Base-by-base conservation (phyloP, 2,329 filamentous ascomycete species). In the Neofusicoccum ribis region DNA sequence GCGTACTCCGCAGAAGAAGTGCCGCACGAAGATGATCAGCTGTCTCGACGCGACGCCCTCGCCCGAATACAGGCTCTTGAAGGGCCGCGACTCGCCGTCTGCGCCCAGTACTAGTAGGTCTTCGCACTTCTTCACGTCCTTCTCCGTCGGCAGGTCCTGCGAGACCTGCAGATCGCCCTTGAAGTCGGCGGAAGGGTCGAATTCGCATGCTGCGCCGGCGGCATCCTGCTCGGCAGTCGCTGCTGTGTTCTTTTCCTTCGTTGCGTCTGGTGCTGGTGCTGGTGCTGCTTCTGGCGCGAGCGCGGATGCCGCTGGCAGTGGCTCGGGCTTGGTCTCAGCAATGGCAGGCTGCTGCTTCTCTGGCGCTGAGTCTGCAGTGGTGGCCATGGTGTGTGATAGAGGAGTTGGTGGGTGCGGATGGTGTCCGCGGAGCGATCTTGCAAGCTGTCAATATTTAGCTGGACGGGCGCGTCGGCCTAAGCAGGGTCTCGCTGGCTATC, bases 1-100 rank as follows among this genome's bases (percentile, higher is more conserved):
- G 83, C 89, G 76, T 82, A 91, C 90, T 41, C 89, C 89, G 73
- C 91, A 93, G 82, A 91, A 92, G 77, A 93, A 93, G 78, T 93
- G 90, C 50, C 91, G 85, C 65, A 93, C 83, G 73, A 93, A 93
- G 69, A 93, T 86, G 47, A 92, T 77, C 37, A 93, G 81, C 34
- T 91, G 86, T 2, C 87, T 68, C 1, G 73, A 72, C 39, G 76
- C 76, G 8, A 74, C 70, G 14, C 72, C 75, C 5, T 73, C 71
- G 50, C 73, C 76, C 31, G 70, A 65, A 64, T 78, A 78, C 36
- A 79, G 66, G 36, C 74, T 73, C 64, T 72, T 76, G 72, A 79
- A 79, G 8, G 75, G 74, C 27, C 72, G 66, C 37, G 72, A 74
- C 60, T 74, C 69, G 1, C 77, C 76, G 43, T 76, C 60, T 0